Conservation (phyloP, 768 basidiomycete genomes). For the Mycena venus region DNA sequence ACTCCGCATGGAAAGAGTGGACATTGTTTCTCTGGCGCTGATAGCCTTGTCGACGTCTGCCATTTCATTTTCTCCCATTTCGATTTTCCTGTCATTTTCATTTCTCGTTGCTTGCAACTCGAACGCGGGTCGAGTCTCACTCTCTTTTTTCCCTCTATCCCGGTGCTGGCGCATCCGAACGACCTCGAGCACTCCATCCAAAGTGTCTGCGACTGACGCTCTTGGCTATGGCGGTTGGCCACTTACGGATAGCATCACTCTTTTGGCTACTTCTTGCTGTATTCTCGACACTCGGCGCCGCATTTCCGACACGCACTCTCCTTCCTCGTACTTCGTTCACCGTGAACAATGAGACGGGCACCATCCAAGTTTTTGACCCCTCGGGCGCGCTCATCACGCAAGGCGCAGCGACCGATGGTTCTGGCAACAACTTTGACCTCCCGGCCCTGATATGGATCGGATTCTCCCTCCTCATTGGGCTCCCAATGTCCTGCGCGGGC, state of each 20-base stretch:
- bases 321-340: slow-evolving; percentile 17
- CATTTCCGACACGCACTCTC: slow-evolving; percentile 23
- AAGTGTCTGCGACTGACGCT: slow-evolving; percentile 1
- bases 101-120: neutral
- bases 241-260: slow-evolving; percentile 25
- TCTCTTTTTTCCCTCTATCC: neutral
- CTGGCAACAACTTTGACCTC: slow-evolving; percentile 61
- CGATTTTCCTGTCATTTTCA: slow-evolving; percentile 4
- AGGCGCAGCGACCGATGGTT: slow-evolving; percentile 70
- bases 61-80: slow-evolving; percentile 5
- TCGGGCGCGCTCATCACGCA: slow-evolving; percentile 64
- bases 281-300: slow-evolving; percentile 12
- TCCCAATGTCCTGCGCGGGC: slow-evolving; percentile 68
- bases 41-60: neutral
- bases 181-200: slow-evolving; percentile 1
- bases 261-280: slow-evolving; percentile 23
- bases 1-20: neutral
- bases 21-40: neutral
- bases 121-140: slow-evolving; percentile 2
- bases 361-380: slow-evolving; percentile 56
- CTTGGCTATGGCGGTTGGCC: slow-evolving; percentile 25
- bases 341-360: slow-evolving; percentile 53
- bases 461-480: slow-evolving; percentile 65
- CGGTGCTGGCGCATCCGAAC: slow-evolving; percentile 21
- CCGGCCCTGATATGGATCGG: slow-evolving; percentile 71